Base-by-base conservation (phyloP, 2,329 filamentous ascomycete genomes). In the Periconia sp. region DNA sequence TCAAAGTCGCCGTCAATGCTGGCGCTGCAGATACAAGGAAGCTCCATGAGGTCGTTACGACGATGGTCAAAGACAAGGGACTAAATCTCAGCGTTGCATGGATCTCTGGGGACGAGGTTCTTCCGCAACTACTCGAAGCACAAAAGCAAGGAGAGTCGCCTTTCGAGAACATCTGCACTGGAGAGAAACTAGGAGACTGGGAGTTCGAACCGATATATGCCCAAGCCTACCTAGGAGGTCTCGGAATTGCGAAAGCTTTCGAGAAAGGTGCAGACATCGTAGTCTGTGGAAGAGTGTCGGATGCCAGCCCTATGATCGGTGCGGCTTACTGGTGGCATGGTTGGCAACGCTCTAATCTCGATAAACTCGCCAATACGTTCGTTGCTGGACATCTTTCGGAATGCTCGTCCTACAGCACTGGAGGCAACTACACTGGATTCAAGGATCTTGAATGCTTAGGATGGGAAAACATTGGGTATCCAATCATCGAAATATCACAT, bases 331-430 rank as follows among this genome's bases (percentile, higher is more conserved):
- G 72, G 72, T 76, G 73, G 73, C 72, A 76, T 49, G 57, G 57
- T 8, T 76, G 73, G 73, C 49, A 64, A 13, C 51, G 70, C 28
- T 61, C 65, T 8, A 61, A 71, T 31, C 55, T 73, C 2, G 56
- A 70, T 28, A 59, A 72, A 45, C 63, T 76, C 2, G 73, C 73
- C 1, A 73, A 73, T 35, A 65, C 73, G 0, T 71, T 76, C 16
- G 68, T 76, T 7, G 71, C 70, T 7, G 73, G 73, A 1, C 72
- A 76, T 50, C 41, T 76, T 28, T 73, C 73, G 4, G 73, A 76
- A 36, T 76, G 73, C 49, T 69, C 65, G 3, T 70, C 60, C 17
- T 76, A 76, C 39, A 69, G 71, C 36, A 68, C 63, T 13, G 73
- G 73, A 2, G 73, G 71, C 5, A 74, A 75, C 49, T 75, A 69